Evolutionary conservation across 345 rosid genomes (phyloP).

Genomic region (Viola odorata): DNA sequence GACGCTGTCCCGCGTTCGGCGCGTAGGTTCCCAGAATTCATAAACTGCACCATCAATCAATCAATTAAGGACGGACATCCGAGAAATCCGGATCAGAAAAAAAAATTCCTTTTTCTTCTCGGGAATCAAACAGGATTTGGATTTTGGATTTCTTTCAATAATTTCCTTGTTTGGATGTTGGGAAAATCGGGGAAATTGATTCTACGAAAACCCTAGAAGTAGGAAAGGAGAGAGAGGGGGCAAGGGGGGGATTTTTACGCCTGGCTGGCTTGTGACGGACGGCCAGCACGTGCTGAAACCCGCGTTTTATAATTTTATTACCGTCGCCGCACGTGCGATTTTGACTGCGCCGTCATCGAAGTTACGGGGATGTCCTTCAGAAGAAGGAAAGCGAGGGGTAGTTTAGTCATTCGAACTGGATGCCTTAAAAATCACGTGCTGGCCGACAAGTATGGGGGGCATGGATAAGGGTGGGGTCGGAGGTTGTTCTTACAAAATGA

Average conservation of each 20-base stretch:
- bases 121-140: background rate
- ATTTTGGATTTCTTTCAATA: background rate
- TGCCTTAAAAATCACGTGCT: conserved; percentile 2
- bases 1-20: conserved; percentile 41
- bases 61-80: background rate
- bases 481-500: conserved; percentile 10
- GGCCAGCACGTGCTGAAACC: conserved; percentile 30
- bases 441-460: conserved; percentile 18
- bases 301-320: background rate
- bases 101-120: background rate
- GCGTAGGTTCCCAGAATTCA: conserved; percentile 53
- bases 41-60: conserved; percentile 67
- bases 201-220: conserved; percentile 30
- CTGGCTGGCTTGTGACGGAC: conserved; percentile 11
- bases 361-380: conserved; percentile 13
- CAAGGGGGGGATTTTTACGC: background rate
- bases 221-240: background rate
- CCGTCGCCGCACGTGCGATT: conserved; percentile 11
- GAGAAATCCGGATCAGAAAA: conserved; percentile 1
- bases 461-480: conserved; percentile 33
- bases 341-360: background rate
- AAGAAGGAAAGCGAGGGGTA: background rate
- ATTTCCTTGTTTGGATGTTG: conserved; percentile 4
- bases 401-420: background rate
- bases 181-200: conserved; percentile 14